These are phyloP conservation scores for Cadophora sp. DNA, from an alignment of 2,329 filamentous ascomycete genomes.

Conservation along the genomic window DNA sequence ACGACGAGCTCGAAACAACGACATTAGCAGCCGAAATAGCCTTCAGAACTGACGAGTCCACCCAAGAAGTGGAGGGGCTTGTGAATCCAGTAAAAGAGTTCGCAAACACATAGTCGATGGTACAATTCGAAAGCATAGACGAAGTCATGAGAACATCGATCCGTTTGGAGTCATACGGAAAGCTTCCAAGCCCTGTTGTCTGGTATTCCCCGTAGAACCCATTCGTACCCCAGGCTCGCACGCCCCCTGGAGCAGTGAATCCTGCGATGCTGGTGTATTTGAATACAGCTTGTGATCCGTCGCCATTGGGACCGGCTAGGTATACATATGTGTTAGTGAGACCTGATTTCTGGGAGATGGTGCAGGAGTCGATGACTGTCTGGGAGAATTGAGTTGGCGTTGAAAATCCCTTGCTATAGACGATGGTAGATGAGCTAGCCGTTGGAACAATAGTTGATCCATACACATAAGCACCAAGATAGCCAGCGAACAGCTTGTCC, in stretches of 20 bases:
- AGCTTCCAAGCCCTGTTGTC: slow-evolving; percentile 51
- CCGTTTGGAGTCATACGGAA: slow-evolving; percentile 47
- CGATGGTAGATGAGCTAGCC: slow-evolving; percentile 45
- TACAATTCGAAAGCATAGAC: slow-evolving; percentile 45
- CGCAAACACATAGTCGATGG: slow-evolving; percentile 43
- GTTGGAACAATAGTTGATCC: slow-evolving; percentile 52
- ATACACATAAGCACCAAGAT: slow-evolving; percentile 44
- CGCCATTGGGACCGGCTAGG: slow-evolving; percentile 51
- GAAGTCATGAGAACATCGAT: slow-evolving; percentile 41
- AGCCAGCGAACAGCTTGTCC: slow-evolving; percentile 19
- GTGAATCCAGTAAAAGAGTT: slow-evolving; percentile 46
- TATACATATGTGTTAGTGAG: slow-evolving; percentile 50
- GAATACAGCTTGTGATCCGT: slow-evolving; percentile 50
- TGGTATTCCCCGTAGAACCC: slow-evolving; percentile 48
- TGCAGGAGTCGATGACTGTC: slow-evolving; percentile 50
- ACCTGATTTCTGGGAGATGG: slow-evolving; percentile 46
- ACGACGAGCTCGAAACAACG: slow-evolving; percentile 23
- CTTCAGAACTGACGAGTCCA: slow-evolving; percentile 47
- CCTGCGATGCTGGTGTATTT: slow-evolving; percentile 49
- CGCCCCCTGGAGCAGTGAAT: slow-evolving; percentile 49
- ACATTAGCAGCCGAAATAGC: slow-evolving; percentile 45
- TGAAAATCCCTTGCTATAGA: slow-evolving; percentile 49
- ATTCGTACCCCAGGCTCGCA: slow-evolving; percentile 48
- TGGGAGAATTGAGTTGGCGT: slow-evolving; percentile 47
- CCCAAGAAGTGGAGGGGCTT: slow-evolving; percentile 47